phyloP scores from a whole-genome alignment of 2,329 filamentous ascomycete species.

The Fusarium pseudograminearum region DNA sequence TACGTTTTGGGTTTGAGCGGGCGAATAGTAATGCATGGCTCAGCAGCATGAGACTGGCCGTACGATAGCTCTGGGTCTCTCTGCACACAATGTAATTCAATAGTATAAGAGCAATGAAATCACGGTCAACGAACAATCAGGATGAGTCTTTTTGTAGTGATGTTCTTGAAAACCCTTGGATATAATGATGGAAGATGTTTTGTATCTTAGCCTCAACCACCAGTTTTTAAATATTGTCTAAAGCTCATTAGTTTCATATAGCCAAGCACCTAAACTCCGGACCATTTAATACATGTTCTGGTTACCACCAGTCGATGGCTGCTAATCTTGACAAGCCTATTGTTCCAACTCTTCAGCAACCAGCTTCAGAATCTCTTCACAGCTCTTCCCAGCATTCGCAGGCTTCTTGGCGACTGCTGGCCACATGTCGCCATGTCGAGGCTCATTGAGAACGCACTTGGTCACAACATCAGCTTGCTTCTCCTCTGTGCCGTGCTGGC shows the following conservation, averaged over 20 bases:
- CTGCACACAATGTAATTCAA: conserved; percentile 31
- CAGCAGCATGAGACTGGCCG: conserved; percentile 28
- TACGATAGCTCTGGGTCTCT: conserved; percentile 14
- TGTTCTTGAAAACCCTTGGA: not conserved
- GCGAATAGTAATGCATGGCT: conserved; percentile 17
- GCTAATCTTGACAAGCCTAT: conserved; percentile 4
- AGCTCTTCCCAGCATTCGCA: conserved; percentile 77
- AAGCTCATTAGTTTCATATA: conserved; percentile 32
- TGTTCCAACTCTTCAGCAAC: conserved; percentile 68
- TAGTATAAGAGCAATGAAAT: conserved; percentile 33
- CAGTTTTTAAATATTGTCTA: conserved; percentile 21
- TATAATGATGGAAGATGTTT: not conserved
- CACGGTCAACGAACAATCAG: conserved; percentile 12
- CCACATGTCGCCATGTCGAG: conserved; percentile 93
- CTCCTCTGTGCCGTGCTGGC: conserved; percentile 93
- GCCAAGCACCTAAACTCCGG: conserved; percentile 29
- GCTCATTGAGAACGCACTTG: conserved; percentile 86
- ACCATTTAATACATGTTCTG: conserved; percentile 3
- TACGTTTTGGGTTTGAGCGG: conserved; percentile 25
- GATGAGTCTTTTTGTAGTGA: not conserved
- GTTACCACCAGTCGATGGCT: conserved; percentile 1
- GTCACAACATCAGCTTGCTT: conserved; percentile 86
- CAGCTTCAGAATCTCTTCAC: conserved; percentile 85
- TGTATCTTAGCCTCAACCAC: not conserved
- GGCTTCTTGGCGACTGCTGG: conserved; percentile 88